These are phyloP conservation scores for Lentinula edodes DNA, from an alignment of 768 basidiomycete genomes.

Conservation along the genomic window DNA sequence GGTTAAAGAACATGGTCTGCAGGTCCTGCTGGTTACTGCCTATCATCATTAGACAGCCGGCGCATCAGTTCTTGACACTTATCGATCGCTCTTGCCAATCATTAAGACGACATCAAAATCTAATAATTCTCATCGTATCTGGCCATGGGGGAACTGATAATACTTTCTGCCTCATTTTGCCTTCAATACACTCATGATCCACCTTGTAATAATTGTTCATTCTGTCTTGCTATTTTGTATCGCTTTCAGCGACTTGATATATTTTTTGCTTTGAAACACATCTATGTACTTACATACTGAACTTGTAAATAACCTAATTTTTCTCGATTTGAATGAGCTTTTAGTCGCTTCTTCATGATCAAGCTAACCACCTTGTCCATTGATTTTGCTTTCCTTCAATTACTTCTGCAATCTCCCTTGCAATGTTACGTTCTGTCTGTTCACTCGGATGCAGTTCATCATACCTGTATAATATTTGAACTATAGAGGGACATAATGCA, in stretches of 20 bases:
- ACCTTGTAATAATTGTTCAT: background rate
- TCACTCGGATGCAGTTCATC: constrained; percentile 44
- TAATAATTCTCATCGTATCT: background rate
- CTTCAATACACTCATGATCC: background rate
- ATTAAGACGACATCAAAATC: background rate
- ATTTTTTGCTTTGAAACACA: background rate
- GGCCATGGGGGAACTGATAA: background rate
- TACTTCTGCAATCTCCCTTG: constrained; percentile 32
- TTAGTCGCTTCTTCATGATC: background rate
- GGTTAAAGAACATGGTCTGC: constrained; percentile 41
- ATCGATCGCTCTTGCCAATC: background rate
- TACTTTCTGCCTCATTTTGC: too few relatives aligned
- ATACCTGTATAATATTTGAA: constrained; percentile 14
- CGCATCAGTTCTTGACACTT: background rate
- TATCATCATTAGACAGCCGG: constrained; percentile 1
- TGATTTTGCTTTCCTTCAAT: constrained; percentile 30
- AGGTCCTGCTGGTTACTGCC: constrained; percentile 34
- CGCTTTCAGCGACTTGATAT: background rate
- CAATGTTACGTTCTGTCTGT: constrained; percentile 40
- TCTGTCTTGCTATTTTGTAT: background rate
- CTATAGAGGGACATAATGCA: background rate
- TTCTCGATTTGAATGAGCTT: too few relatives aligned
- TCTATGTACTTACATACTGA: background rate
- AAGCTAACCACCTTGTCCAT: constrained; percentile 40
- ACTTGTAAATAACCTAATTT: too few relatives aligned